A percentile compares a stretch with the other conserved stretches of the same genome.
These are phyloP conservation scores for Fraxinus albicans DNA, from an alignment of 305 asterid species.

Conservation along the genomic window DNA sequence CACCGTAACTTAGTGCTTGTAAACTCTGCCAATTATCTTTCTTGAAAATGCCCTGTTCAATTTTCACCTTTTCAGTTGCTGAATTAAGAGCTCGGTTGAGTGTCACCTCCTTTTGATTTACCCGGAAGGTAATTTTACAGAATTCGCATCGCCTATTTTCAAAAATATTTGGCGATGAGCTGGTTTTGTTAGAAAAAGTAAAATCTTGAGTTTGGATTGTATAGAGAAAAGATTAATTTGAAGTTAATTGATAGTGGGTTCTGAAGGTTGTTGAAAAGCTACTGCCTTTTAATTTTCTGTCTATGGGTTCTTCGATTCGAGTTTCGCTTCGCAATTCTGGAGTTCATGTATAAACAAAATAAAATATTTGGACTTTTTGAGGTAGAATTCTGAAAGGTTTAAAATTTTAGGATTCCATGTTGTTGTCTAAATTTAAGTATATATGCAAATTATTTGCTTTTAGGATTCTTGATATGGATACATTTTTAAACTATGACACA, in stretches of 20 bases:
- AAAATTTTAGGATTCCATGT: neutral
- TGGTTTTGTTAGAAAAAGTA: constrained; percentile 6
- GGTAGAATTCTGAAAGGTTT: neutral
- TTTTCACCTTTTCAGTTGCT: neutral
- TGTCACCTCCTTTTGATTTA: neutral
- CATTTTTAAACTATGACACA: neutral
- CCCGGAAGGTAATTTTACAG: constrained; percentile 16
- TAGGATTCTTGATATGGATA: constrained; percentile 12
- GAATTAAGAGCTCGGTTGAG: constrained; percentile 1
- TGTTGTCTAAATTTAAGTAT: neutral
- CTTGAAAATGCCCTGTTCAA: neutral
- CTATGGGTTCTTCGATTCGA: neutral
- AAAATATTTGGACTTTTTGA: neutral
- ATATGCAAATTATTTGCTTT: neutral
- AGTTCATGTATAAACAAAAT: neutral
- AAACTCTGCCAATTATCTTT: neutral
- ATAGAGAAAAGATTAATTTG: neutral
- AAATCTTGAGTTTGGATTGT: neutral
- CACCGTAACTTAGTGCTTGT: neutral
- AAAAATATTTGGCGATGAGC: neutral
- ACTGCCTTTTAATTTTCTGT: constrained; percentile 4
- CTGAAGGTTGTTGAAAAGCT: neutral
- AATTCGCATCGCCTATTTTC: neutral
- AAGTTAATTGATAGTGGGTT: neutral
- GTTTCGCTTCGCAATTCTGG: neutral